Conservation (phyloP, 1,139 yeast species). For the Yamadazyma dushanensis region DNA sequence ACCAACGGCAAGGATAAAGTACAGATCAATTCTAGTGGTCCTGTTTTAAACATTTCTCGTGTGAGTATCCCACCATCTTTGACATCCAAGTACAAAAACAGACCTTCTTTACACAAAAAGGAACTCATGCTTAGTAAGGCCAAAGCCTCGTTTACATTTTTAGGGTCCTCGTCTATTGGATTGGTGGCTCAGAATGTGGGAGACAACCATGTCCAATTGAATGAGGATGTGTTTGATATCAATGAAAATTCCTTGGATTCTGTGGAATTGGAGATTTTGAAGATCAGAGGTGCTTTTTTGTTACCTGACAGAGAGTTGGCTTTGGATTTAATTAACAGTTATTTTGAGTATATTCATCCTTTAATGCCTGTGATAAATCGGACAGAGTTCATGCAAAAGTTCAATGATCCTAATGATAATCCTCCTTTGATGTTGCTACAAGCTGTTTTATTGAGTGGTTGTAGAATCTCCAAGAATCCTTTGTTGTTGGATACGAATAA, state of each 20-base stretch:
- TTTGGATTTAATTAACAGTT: conserved; percentile 60
- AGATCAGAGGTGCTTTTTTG: conserved; percentile 69
- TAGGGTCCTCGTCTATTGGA: conserved; percentile 43
- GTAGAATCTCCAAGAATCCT: conserved; percentile 61
- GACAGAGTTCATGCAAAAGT: conserved; percentile 57
- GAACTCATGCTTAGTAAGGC: conserved; percentile 31
- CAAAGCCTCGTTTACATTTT: conserved; percentile 38
- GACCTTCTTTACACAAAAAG: conserved; percentile 42
- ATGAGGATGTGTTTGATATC: conserved; percentile 42
- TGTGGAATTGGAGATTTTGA: conserved; percentile 67
- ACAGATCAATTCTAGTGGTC: conserved; percentile 26
- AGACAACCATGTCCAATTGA: conserved; percentile 44
- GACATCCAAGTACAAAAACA: conserved; percentile 40
- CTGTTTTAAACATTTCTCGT: conserved; percentile 46
- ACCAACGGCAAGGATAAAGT: conserved; percentile 5
- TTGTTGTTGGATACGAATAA: conserved; percentile 57
- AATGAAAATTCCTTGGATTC: conserved; percentile 51
- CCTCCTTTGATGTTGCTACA: conserved; percentile 71
- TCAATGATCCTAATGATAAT: conserved; percentile 58
- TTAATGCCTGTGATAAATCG: conserved; percentile 71
- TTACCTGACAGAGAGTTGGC: conserved; percentile 65
- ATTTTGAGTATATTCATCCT: conserved; percentile 69
- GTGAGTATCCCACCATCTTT: conserved; percentile 47
- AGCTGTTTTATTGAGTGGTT: conserved; percentile 69
- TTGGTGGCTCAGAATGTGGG: conserved; percentile 44